Base-by-base conservation (phyloP, 495 filamentous ascomycete genomes). In the Penicillium bovifimosum region DNA sequence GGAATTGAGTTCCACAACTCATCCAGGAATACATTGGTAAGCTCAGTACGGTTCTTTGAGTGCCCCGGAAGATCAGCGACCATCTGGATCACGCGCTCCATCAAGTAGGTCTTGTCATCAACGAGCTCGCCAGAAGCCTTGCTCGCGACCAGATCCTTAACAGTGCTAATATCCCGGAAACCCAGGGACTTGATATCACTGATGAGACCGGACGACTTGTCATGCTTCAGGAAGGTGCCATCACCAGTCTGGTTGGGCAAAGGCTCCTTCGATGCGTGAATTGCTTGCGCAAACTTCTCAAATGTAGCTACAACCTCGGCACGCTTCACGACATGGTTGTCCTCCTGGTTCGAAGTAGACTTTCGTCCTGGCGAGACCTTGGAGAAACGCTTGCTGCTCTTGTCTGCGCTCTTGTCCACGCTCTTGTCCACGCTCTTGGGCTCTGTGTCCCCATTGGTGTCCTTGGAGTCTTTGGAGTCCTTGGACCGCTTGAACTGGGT, bases 51-150 rank as follows among this genome's bases (percentile, higher is more conserved):
- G 50, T 74, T 75, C 61, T 82, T 83, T 7, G 86, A 89, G 52
- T 77, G 62, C 31, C 73, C 63, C 6, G 85, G 85, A 36, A 90
- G 72, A 48, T 76, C 78, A 43, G 81, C 75, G 18, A 89, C 87
- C 38, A 91, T 77, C 76, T 88, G 84, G 60, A 89, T 88, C 44
- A 86, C 75, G n/a, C 76, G 75, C 62, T 91, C 87, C 86, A 90
- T 90, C 51, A 86, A 69, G 72, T 85, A 84, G 16, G 85, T 89
- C 73, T 90, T 91, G 65, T 93, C 88, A 55, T 90, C 83, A 0
- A 71, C 56, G 17, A 82, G 56, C 47, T 83, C 79, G 14, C 86
- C 82, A 14, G 70, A 71, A 17, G 67, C 70, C 62, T 83, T 80
- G 47, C 56, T 72, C 56, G 73, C 69, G 52, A 81, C 68, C 27